These are phyloP conservation scores for Colletotrichum agaves DNA, from an alignment of 2,329 filamentous ascomycete genomes.

Conservation along the genomic window DNA sequence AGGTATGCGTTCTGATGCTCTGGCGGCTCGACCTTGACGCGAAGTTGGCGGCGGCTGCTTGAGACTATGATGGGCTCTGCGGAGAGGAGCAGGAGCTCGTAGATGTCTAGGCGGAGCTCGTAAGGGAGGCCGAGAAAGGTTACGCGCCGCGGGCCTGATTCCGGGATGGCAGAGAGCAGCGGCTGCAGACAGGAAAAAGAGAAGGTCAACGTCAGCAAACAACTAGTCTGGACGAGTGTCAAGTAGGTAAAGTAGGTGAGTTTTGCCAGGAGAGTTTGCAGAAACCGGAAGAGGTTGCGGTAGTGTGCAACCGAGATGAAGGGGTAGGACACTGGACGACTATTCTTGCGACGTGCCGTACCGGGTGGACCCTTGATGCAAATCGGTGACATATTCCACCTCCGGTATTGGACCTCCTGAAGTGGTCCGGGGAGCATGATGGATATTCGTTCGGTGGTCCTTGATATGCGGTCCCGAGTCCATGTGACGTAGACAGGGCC, in stretches of 20 bases:
- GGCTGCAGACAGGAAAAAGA: constrained; percentile 5
- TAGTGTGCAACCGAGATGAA: constrained; percentile 8
- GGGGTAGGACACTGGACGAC: background rate
- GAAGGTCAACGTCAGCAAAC: constrained; percentile 4
- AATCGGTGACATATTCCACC: constrained; percentile 2
- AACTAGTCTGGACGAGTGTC: background rate
- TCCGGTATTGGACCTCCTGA: background rate
- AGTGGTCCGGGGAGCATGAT: background rate
- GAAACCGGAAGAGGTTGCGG: background rate
- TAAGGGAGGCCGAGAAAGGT: constrained; percentile 42
- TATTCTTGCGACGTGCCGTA: constrained; percentile 6
- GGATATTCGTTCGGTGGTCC: background rate
- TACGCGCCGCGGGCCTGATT: constrained; percentile 7
- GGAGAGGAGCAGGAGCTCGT: constrained; percentile 40
- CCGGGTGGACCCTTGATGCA: constrained; percentile 14
- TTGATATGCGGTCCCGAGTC: background rate
- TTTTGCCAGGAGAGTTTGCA: background rate
- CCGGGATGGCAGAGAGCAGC: background rate
- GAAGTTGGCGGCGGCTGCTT: constrained; percentile 26
- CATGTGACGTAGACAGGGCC: background rate
- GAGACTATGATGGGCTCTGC: constrained; percentile 35
- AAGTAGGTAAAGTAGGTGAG: background rate
- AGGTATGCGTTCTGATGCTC: constrained; percentile 25
- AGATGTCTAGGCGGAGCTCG: constrained; percentile 45
- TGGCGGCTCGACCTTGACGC: constrained; percentile 28